These are phyloP conservation scores for Umbilicus rupestris DNA, from an alignment of 164 flowering plant species.

Conservation along the genomic window DNA sequence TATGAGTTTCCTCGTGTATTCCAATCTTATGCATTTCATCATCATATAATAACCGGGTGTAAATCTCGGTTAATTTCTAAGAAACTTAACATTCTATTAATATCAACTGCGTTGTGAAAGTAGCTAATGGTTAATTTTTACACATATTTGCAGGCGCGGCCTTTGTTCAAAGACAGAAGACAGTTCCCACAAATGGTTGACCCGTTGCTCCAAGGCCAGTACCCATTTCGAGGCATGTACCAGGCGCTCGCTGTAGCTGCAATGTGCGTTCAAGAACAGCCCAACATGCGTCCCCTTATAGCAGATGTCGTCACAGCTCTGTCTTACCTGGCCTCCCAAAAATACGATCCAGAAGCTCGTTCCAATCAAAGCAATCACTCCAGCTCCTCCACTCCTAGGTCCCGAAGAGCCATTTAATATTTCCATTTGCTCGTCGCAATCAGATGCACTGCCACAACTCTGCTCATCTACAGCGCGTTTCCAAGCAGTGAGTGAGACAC, in stretches of 20 bases:
- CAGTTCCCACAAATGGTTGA: conserved; percentile 2
- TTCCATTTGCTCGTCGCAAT: too few species aligned
- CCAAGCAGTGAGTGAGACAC: neutral
- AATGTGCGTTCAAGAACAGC: conserved; percentile 2
- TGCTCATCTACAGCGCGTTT: too few species aligned
- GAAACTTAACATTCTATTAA: too few species aligned
- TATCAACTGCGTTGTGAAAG: too few species aligned
- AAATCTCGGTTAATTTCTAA: too few species aligned
- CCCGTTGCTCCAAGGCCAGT: conserved; percentile 6
- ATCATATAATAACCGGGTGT: too few species aligned
- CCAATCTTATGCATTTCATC: too few species aligned
- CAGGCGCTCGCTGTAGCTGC: conserved; percentile 4
- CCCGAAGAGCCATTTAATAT: neutral
- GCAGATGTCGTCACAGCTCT: conserved; percentile 5
- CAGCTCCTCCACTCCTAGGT: neutral
- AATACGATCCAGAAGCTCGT: neutral
- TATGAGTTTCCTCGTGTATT: too few species aligned
- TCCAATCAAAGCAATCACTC: neutral
- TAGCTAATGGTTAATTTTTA: neutral
- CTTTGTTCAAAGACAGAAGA: conserved; percentile 3
- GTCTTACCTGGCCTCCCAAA: conserved; percentile 1
- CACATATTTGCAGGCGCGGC: neutral
- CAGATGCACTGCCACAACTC: too few species aligned
- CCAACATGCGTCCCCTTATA: conserved; percentile 2
- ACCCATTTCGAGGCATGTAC: conserved; percentile 2